Conservation (phyloP, 2,329 filamentous ascomycete genomes). For the Paecilomyces sp. region DNA sequence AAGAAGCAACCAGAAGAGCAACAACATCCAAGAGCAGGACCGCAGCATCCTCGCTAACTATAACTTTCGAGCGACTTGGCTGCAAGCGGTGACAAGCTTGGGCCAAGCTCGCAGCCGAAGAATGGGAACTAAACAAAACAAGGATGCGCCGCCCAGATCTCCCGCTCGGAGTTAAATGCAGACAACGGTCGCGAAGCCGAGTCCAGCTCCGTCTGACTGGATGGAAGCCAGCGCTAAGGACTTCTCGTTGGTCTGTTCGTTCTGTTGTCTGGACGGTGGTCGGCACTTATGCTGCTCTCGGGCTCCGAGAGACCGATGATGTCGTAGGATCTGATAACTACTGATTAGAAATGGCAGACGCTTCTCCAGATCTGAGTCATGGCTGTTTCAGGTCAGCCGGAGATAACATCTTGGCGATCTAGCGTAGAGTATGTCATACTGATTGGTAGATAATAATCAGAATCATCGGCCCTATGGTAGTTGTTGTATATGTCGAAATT, state of each 20-base stretch:
- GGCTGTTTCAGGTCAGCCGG: too few species aligned
- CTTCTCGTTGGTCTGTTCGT: too few species aligned
- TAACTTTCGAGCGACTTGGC: not conserved
- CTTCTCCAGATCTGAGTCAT: too few species aligned
- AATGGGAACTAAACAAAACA: not conserved
- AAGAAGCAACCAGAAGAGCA: too few species aligned
- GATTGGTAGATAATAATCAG: too few species aligned
- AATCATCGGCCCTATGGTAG: too few species aligned
- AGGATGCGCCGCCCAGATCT: not conserved
- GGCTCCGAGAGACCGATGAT: not conserved
- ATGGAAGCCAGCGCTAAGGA: not conserved
- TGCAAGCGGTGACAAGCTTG: not conserved
- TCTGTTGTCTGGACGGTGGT: not conserved
- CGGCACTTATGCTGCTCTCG: not conserved
- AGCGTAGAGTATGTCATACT: too few species aligned
- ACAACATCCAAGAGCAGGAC: not conserved
- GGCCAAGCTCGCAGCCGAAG: not conserved
- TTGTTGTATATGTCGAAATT: too few species aligned
- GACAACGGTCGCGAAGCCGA: not conserved
- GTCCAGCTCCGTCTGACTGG: not conserved
- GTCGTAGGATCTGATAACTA: not conserved
- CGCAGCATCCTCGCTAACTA: too few species aligned
- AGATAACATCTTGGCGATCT: too few species aligned
- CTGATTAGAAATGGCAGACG: too few species aligned
- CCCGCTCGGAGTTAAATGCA: not conserved